Evolutionary conservation across 2,329 filamentous ascomycete genomes (phyloP).

Genomic region (Fragosphaeria purpurea): DNA sequence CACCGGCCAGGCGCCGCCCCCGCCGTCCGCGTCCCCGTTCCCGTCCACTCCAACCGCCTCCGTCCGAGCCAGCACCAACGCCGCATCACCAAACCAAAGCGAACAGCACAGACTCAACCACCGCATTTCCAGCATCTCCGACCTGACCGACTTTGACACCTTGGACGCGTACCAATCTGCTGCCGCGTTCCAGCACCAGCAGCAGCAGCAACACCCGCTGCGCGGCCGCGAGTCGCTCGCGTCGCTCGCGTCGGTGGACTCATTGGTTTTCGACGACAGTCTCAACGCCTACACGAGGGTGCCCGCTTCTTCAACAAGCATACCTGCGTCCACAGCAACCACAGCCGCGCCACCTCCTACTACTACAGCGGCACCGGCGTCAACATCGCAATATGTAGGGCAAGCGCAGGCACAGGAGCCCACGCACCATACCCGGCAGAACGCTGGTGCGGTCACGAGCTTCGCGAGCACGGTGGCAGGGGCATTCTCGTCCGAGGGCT

Average conservation of each 20-base stretch:
- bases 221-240: slow-evolving; percentile 28
- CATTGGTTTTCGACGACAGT: slow-evolving; percentile 10
- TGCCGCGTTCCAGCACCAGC: slow-evolving; percentile 8
- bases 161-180: slow-evolving; percentile 41
- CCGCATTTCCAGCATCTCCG: slow-evolving; percentile 20
- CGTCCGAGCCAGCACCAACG: background rate
- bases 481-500: background rate
- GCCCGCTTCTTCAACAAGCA: background rate
- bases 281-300: slow-evolving; percentile 4
- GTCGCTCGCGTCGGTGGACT: slow-evolving; percentile 31
- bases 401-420: background rate
- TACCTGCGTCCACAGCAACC: background rate
- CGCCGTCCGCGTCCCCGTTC: background rate
- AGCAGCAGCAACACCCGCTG: slow-evolving; percentile 10
- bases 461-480: too few relatives aligned
- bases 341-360: background rate
- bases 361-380: background rate
- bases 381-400: background rate
- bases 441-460: background rate
- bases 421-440: background rate
- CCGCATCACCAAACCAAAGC: background rate
- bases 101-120: slow-evolving; percentile 2
- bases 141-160: slow-evolving; percentile 20
- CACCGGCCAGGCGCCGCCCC: slow-evolving; percentile 1
- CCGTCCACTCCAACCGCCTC: background rate